Evolutionary conservation across 2,329 filamentous ascomycete species (phyloP), one percentile per base, ranked within the genome.

Genomic region (Aspergillus pseudotamarii): DNA sequence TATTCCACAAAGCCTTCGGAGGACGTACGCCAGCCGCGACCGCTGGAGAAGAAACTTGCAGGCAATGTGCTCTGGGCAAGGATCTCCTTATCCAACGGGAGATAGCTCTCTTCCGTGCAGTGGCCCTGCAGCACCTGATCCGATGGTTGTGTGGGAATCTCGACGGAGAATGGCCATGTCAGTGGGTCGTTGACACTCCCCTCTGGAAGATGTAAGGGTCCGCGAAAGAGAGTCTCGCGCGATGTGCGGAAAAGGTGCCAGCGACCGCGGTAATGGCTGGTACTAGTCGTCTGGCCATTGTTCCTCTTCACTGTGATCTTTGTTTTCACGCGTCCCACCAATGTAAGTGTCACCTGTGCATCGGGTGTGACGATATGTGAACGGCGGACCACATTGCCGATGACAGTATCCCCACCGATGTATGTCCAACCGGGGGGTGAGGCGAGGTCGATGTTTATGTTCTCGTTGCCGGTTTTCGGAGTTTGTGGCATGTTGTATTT

Each of bases 1-100:
- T 81, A 81, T 51, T 81, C 76, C n/a, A 78, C 75, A 11, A 69
- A 75, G 4, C 65, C 63, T 23, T 76, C 68, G n/a, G 62, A 65
- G 3, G 19, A 48, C 9, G 19, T 58, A 30, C 46, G 50, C 36
- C 23, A 51, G 36, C 59, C 55, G 1, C 28, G 38, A 26, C 28
- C 28, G 30, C 6, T 41, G 10, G 58, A 59, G 38, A 23, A 58
- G 26, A 70, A 70, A 0, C 66, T 63, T 2, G 66, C 68, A 2
- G 69, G 66, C n/a, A 71, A 38, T 3, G 41, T 21, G 21, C 57
- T 54, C 6, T 55, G 41, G 16, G 61, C 36, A 14, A 63, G 23
- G 12, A 43, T 59, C 11, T 62, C 53, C 30, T 59, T 59, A 14
- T 63, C 48, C 38, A 68, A 36, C 21, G 63, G 63, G 3, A 68